Evolutionary conservation across 441 rosid species (phyloP), one percentile per base, ranked within the genome.

Genomic region (Populus hybrid): DNA sequence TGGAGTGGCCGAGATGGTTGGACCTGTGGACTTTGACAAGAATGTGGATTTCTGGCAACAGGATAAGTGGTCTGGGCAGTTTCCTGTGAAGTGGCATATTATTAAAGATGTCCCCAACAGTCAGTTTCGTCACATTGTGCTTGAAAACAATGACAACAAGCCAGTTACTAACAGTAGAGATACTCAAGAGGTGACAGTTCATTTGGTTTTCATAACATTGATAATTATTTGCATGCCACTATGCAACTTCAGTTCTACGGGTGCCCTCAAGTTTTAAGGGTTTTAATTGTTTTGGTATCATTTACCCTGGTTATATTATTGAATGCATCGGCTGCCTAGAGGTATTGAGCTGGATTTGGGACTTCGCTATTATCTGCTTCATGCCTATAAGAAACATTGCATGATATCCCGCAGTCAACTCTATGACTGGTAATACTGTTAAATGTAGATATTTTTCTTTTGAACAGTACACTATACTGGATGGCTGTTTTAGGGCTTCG

Each of bases 21-120:
- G 95, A 73, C 89, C 94, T 9, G 97, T 94, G 81, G 92, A 94
- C 81, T 92, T 90, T 42, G 86, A 84, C 73, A 88, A 81, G 81
- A 92, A 89, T 79, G 91, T 94, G 90, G 95, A 91, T 80, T 94
- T 90, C 86, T 94, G 98, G 98, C 98, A 91, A 84, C 97, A 94
- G 82, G 98, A 94, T 80, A 94, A 94, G 80, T 94, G 98, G 98
- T 89, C 90, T 64, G 98, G 98, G 76, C 89, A 93, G 86, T 94
- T 94, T 79, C 86, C 90, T 79, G 97, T 94, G 74, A 94, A 87
- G 88, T 92, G 98, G 98, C 94, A 89, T 78, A 84, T 94, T 68
- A 88, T 94, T 72, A 92, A 94, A 86, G 98, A 94, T 82, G 90
- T 94, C 69, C 91, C 94, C 28, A 94, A 92, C 82, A 85, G 84